These are phyloP conservation scores for Plasmodium adleri DNA, from an alignment of 169 alveolate genomes.

Conservation along the genomic window DNA sequence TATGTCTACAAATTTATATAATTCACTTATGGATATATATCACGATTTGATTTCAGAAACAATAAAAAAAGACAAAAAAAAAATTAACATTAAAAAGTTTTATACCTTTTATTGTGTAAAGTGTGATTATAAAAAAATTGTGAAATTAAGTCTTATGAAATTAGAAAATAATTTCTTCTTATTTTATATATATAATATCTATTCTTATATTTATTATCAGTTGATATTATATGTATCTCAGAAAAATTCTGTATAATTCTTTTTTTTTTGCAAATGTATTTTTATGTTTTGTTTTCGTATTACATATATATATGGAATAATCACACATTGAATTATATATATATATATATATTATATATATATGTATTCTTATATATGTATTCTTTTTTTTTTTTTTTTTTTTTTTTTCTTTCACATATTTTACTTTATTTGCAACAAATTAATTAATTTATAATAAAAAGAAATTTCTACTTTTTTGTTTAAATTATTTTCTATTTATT, in stretches of 20 bases:
- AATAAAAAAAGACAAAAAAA: conserved; percentile 63
- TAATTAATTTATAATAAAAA: too few relatives aligned
- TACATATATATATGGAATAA: too few relatives aligned
- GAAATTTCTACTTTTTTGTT: too few relatives aligned
- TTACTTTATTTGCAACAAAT: not conserved
- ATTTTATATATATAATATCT: conserved; percentile 66
- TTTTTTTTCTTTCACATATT: not conserved
- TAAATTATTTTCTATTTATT: too few relatives aligned
- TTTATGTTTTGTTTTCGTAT: not conserved
- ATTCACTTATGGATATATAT: conserved; percentile 58
- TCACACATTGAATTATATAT: not conserved
- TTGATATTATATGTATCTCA: conserved; percentile 21
- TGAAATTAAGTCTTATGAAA: conserved; percentile 58
- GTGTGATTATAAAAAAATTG: conserved; percentile 61
- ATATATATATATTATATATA: too few relatives aligned
- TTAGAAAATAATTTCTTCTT: conserved; percentile 59
- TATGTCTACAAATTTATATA: conserved; percentile 45
- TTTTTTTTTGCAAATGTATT: conserved; percentile 12
- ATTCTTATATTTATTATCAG: conserved; percentile 48
- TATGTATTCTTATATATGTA: too few relatives aligned
- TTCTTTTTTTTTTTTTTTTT: too few relatives aligned
- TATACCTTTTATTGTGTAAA: conserved; percentile 46
- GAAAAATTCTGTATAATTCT: conserved; percentile 17
- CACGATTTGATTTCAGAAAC: conserved; percentile 65
- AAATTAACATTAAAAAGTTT: conserved; percentile 54